Percentiles rank a stretch among this genome's conserved stretches.
Evolutionary conservation across 106 monocot genomes (phyloP).

Genomic region (Dendrobium nobile): DNA sequence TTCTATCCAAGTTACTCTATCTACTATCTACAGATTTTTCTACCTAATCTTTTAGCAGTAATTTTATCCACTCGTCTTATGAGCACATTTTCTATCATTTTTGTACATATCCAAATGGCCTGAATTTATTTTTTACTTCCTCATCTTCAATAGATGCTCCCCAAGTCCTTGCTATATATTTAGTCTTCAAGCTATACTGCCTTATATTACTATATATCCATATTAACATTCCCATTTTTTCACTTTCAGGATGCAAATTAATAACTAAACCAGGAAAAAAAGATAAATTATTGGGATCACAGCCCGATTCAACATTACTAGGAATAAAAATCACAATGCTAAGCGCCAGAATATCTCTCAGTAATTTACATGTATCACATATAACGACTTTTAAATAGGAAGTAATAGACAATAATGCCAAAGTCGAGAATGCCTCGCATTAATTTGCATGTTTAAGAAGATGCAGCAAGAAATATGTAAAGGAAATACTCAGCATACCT

Average conservation of each 20-base stretch:
- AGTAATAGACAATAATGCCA: not conserved
- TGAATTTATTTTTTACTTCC: not conserved
- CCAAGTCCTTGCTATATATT: not conserved
- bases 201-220: not conserved
- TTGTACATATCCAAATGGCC: not conserved
- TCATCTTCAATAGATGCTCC: not conserved
- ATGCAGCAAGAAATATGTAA: not conserved
- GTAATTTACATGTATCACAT: not conserved
- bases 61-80: too few relatives aligned
- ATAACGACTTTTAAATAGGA: not conserved
- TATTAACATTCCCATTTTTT: not conserved
- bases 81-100: not conserved
- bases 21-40: too few relatives aligned
- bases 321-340: not conserved
- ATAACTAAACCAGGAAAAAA: not conserved
- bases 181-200: not conserved
- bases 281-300: too few relatives aligned
- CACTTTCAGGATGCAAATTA: not conserved
- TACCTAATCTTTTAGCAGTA: too few relatives aligned
- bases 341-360: not conserved
- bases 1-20: too few relatives aligned
- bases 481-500: slow-evolving; percentile 27
- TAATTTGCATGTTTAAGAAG: not conserved
- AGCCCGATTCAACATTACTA: not conserved
- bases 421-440: not conserved